These are phyloP conservation scores for button mushroom (Agaricus bisporus) DNA, from an alignment of 768 basidiomycete genomes.

Conservation along the genomic window DNA sequence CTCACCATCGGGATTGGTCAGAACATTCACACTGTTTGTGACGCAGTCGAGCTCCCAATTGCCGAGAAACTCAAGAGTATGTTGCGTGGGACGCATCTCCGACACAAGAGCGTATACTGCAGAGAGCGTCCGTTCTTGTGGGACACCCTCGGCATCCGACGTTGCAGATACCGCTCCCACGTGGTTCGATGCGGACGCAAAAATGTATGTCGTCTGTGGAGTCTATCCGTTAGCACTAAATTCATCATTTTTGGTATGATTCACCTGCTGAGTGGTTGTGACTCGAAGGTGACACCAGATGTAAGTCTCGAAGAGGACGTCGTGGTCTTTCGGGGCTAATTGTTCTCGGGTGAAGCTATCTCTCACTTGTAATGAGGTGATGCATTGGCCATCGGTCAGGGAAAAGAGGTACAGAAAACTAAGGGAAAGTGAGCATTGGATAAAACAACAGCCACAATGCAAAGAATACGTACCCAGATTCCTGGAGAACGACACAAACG, in stretches of 20 bases:
- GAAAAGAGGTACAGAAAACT: constrained; percentile 54
- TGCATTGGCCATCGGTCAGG: constrained; percentile 39
- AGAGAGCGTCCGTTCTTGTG: constrained; percentile 8
- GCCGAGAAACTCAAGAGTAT: constrained; percentile 25
- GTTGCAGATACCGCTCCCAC: not conserved
- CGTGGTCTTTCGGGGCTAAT: constrained; percentile 26
- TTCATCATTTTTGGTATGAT: constrained; percentile 6
- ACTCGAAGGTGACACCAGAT: constrained; percentile 36
- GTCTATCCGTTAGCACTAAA: not conserved
- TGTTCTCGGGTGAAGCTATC: constrained; percentile 17
- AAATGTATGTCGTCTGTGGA: not conserved
- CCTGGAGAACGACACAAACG: constrained; percentile 49
- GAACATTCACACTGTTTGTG: constrained; percentile 37
- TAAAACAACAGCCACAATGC: no score
- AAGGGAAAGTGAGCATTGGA: not conserved
- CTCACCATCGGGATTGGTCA: constrained; percentile 43
- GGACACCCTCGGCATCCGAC: constrained; percentile 5
- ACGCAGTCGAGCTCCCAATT: constrained; percentile 52
- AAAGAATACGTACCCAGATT: constrained; percentile 48
- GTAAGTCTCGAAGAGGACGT: constrained; percentile 30
- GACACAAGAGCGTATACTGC: constrained; percentile 4
- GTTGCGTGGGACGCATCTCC: constrained; percentile 6
- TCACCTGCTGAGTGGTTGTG: constrained; percentile 30
- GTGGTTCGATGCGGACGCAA: constrained; percentile 3
- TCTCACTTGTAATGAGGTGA: constrained; percentile 23